phyloP scores from a whole-genome alignment of 169 alveolate genomes.

The Plasmodium chabaudi region DNA sequence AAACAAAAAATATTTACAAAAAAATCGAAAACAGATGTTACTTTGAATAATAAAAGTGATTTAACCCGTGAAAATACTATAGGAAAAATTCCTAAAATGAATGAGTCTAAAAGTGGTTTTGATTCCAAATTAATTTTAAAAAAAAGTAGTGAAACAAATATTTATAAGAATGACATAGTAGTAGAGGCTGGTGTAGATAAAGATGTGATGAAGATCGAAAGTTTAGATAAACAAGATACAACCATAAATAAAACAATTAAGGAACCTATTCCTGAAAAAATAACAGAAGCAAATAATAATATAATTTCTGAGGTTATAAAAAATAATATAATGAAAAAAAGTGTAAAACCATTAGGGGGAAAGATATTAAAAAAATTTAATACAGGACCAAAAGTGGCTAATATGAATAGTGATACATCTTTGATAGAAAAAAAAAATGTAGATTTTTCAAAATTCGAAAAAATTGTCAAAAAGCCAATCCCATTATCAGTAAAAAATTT shows the following conservation, averaged over 20 bases:
- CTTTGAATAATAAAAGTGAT: not conserved
- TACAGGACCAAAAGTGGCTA: not conserved
- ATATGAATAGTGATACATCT: not conserved
- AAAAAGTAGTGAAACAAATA: not conserved
- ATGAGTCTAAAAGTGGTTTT: not conserved
- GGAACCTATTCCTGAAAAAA: not conserved
- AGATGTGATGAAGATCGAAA: not conserved
- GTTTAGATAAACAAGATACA: not conserved
- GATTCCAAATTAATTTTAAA: not conserved
- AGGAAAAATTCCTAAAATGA: not conserved
- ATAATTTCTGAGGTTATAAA: not conserved
- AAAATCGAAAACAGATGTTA: not conserved
- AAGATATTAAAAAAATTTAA: not conserved
- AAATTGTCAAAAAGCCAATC: not conserved
- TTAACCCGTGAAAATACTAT: not conserved
- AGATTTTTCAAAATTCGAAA: slow-evolving; percentile 2
- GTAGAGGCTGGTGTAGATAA: not conserved
- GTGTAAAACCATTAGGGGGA: not conserved
- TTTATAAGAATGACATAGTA: not conserved
- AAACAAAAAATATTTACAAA: not conserved
- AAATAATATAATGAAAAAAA: not conserved
- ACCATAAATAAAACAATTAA: not conserved
- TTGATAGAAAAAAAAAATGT: slow-evolving; percentile 13
- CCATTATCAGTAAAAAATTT: not conserved
- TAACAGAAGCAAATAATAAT: not conserved